phyloP scores from a whole-genome alignment of 2,329 filamentous ascomycete species.

The Trichoderma sp. region DNA sequence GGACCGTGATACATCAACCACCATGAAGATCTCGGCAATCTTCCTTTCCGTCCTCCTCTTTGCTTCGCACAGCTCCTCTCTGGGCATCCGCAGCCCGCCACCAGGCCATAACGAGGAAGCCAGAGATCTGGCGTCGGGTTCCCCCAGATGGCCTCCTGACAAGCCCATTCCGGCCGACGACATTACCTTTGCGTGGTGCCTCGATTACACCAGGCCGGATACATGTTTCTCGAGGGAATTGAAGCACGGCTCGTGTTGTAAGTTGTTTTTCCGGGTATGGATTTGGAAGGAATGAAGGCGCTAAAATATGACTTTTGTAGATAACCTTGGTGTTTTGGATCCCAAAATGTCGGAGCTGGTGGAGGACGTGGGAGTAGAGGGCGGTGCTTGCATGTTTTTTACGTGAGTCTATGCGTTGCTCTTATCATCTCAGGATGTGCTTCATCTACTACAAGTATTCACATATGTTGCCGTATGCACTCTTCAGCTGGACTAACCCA shows the following conservation, averaged over 20 bases:
- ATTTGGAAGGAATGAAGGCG: neutral
- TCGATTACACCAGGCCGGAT: neutral
- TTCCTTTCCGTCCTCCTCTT: neutral
- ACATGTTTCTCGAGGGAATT: neutral
- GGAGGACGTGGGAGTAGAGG: neutral
- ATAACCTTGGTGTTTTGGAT: slow-evolving; percentile 1
- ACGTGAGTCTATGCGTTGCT: neutral
- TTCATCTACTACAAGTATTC: neutral
- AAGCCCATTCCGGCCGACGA: neutral
- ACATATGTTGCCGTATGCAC: too few species aligned
- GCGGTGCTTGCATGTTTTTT: slow-evolving; percentile 16
- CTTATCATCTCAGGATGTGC: neutral
- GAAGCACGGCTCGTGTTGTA: slow-evolving; percentile 16
- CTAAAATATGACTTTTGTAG: neutral
- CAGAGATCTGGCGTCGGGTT: too few species aligned
- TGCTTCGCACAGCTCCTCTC: neutral
- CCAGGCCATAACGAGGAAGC: too few species aligned
- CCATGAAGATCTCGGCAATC: neutral
- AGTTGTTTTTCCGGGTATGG: neutral
- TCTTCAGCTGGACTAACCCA: neutral
- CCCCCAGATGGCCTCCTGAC: neutral
- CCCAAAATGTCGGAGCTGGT: neutral
- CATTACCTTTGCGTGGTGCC: slow-evolving; percentile 13
- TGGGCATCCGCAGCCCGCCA: neutral
- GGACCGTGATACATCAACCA: neutral